Evolutionary conservation across 2,329 filamentous ascomycete genomes (phyloP), one percentile per base, ranked within the genome.

Genomic region (Leptographium radiaticola): DNA sequence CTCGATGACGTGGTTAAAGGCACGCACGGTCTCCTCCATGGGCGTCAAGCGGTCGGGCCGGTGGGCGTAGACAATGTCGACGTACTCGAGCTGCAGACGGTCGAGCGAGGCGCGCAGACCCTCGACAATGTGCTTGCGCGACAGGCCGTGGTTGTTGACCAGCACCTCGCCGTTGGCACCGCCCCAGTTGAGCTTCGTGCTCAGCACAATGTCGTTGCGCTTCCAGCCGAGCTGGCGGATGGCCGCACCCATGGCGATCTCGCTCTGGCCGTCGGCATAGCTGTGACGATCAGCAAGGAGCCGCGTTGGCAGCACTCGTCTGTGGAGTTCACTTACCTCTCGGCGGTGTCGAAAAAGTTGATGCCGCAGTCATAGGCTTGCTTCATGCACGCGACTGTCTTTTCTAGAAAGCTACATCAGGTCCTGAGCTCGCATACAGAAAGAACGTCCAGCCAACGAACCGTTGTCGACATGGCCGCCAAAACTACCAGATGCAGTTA

Each of bases 331-430:
- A 34, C 34, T 33, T 31, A 77, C 33, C 64, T 72, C 63, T 83
- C 80, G 13, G 80, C 79, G n/a, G 72, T 77, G 62, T 83, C 80
- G 60, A 83, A 83, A 64, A 81, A 83, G 68, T 83, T 83, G 65
- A 83, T 71, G 4, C 80, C 80, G 43, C 70, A 65, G 54, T 82
- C 77, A 58, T 79, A 83, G 2, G 80, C 80, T 45, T 76, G 73
- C 68, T 81, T 80, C 76, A 82, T 77, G 63, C 79, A 81, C 48
- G 74, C 73, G 62, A 77, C 80, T 0, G 80, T 75, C 56, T 75
- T 75, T 54, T 83, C 79, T 76, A 54, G 8, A 30, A 11, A 2
- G 5, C 18, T n/a, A 40, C n/a, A 44, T 6, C 8, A 16, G 13
- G 15, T 6, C 4, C 25, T n/a, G 1, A 20, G 33, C 46, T 25